Evolutionary conservation across 345 rosid species (phyloP).

Genomic region (Clarkia xantiana): DNA sequence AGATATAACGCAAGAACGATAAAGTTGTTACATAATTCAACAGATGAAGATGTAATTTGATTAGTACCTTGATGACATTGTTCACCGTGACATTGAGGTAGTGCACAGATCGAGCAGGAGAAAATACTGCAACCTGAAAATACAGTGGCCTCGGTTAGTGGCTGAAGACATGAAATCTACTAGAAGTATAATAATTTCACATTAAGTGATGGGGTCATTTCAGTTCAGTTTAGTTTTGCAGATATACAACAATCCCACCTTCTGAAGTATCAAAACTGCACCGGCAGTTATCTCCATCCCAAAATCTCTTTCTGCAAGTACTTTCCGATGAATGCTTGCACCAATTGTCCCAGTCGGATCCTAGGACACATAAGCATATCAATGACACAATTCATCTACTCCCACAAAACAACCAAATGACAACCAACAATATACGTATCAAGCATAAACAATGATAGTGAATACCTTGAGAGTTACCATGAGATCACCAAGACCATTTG

Average conservation of each 20-base stretch:
- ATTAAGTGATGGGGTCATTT: too few relatives aligned
- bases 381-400: neutral
- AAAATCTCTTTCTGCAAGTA: conserved; percentile 33
- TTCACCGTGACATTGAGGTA: conserved; percentile 63
- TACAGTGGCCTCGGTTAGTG: too few relatives aligned
- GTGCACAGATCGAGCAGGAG: conserved; percentile 27
- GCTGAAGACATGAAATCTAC: too few relatives aligned
- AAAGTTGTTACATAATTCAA: too few relatives aligned
- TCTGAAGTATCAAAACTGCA: conserved; percentile 48
- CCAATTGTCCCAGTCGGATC: conserved; percentile 45
- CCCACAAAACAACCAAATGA: neutral
- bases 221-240: too few relatives aligned
- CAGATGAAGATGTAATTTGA: neutral
- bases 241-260: conserved; percentile 34
- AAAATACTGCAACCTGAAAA: conserved; percentile 69
- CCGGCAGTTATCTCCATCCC: conserved; percentile 54
- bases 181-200: too few relatives aligned
- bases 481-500: conserved; percentile 73
- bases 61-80: conserved; percentile 60
- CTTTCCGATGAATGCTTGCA: conserved; percentile 64
- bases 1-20: too few relatives aligned
- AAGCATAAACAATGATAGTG: too few relatives aligned
- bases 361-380: neutral
- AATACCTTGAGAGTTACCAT: conserved; percentile 78
- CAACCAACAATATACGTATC: neutral